Base-by-base conservation (phyloP, 768 basidiomycete species). In the Clitopilus hobsonii region DNA sequence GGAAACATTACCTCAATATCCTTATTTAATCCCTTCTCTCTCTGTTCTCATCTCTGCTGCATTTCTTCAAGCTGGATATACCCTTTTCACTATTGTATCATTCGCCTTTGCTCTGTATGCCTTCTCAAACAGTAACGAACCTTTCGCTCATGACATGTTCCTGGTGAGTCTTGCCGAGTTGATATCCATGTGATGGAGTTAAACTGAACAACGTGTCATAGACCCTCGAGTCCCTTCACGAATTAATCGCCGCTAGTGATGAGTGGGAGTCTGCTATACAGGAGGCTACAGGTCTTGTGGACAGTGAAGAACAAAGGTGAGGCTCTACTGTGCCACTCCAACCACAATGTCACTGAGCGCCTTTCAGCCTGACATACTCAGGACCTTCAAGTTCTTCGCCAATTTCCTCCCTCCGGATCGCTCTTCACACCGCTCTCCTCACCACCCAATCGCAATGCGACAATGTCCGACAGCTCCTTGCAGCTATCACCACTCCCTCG, bases 401-500 rank as follows among this genome's bases (percentile, higher is more conserved):
- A 5, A 77, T 80, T 1, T 78, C 79, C 45, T 67, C 77, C n/a
- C 77, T 91, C 57, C 85, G 88, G 50, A 73, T 88, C 14, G 79
- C 89, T 7, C 78, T 94, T 2, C 83, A 87, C 52, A 85, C 88
- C 1, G 83, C 88, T 16, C 76, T 92, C 13, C 78, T 86, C 63
- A 86, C 84, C 11, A 91, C 88, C 0, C 87, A 90, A 63, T 83
- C 78, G 0, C 90, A 93, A 68, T 88, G 85, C 63, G 91, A 92
- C 64, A 88, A 88, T 55, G 82, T 93, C 59, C 87, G 91, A 27
- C 84, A 86, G 50, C 79, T 92, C 2, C 79, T 94, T 49, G 79
- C 85, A 6, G 91, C 90, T 13, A 80, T 94, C 47, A 86, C 91
- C 0, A 82, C 80, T 6, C 85, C 88, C 6, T 66, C 78, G 13